phyloP scores from a whole-genome alignment of 2,329 filamentous ascomycete species.

The Fusarium coicis region DNA sequence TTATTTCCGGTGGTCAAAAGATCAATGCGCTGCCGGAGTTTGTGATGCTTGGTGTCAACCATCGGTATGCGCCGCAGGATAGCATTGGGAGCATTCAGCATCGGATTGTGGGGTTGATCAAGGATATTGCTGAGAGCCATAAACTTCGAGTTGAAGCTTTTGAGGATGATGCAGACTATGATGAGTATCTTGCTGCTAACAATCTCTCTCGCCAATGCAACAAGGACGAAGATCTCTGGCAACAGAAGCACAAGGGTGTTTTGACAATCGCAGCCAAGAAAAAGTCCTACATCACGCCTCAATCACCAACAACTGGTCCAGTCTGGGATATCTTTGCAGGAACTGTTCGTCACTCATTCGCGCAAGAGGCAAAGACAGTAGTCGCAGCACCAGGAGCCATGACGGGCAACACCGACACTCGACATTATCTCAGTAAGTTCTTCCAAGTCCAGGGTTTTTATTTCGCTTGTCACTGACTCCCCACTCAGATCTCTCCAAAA shows the following conservation, averaged over 20 bases:
- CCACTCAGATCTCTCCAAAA: background rate
- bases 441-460: background rate
- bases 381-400: slow-evolving; percentile 15
- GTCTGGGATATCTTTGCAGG: slow-evolving; percentile 18
- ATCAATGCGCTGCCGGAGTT: slow-evolving; percentile 73
- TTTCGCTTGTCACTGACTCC: background rate
- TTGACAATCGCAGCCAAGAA: background rate
- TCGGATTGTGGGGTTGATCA: background rate
- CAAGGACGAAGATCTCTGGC: background rate
- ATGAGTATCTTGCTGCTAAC: background rate
- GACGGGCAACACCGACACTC: slow-evolving; percentile 25
- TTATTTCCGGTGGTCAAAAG: slow-evolving; percentile 70
- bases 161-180: slow-evolving; percentile 9
- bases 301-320: background rate
- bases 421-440: slow-evolving; percentile 19
- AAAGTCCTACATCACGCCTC: background rate
- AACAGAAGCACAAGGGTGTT: background rate
- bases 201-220: background rate
- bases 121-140: background rate
- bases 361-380: background rate
- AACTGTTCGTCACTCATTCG: slow-evolving; percentile 7
- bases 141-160: slow-evolving; percentile 3
- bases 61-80: slow-evolving; percentile 47
- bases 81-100: slow-evolving; percentile 3
- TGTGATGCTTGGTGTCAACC: slow-evolving; percentile 67